A percentile compares a stretch with the other conserved stretches of the same genome.
These are phyloP conservation scores for Mucor piriformis DNA, from an alignment of 371 early-diverging fungal genomes.

Conservation along the genomic window DNA sequence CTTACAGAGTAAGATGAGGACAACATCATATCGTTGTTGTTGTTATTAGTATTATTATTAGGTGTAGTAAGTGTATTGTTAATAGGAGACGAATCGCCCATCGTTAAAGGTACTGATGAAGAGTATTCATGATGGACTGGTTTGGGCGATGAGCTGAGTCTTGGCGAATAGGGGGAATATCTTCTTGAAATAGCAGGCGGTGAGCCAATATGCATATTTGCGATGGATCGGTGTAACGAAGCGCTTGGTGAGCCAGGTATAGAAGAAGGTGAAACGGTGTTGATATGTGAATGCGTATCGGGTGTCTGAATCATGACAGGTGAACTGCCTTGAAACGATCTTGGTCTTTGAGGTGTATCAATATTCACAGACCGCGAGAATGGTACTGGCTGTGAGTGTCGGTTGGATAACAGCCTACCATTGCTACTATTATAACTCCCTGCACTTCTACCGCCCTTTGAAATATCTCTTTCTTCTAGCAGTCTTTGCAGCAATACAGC, in stretches of 20 bases:
- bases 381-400: conserved; percentile 19
- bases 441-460: conserved; percentile 12
- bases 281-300: neutral
- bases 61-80: neutral
- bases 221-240: conserved; percentile 30
- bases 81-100: conserved; percentile 1
- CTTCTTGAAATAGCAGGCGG: conserved; percentile 27
- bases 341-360: conserved; percentile 6
- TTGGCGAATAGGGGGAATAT: conserved; percentile 40
- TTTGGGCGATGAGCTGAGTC: conserved; percentile 29
- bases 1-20: conserved; percentile 16
- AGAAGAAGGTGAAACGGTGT: conserved; percentile 13
- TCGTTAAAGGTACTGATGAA: conserved; percentile 13
- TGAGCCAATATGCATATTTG: conserved; percentile 38
- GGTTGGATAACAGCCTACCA: neutral
- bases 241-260: conserved; percentile 4
- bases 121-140: conserved; percentile 9
- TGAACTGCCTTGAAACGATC: conserved; percentile 15
- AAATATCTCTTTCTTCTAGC: conserved; percentile 52
- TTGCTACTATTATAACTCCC: neutral
- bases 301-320: conserved; percentile 4
- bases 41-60: neutral
- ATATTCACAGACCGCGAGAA: conserved; percentile 7
- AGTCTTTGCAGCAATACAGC: conserved; percentile 64
- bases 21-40: conserved; percentile 6